A percentile compares a stretch with the other conserved stretches of the same genome.
Evolutionary conservation across 345 rosid genomes (phyloP).

Genomic region (Syzygium grande): DNA sequence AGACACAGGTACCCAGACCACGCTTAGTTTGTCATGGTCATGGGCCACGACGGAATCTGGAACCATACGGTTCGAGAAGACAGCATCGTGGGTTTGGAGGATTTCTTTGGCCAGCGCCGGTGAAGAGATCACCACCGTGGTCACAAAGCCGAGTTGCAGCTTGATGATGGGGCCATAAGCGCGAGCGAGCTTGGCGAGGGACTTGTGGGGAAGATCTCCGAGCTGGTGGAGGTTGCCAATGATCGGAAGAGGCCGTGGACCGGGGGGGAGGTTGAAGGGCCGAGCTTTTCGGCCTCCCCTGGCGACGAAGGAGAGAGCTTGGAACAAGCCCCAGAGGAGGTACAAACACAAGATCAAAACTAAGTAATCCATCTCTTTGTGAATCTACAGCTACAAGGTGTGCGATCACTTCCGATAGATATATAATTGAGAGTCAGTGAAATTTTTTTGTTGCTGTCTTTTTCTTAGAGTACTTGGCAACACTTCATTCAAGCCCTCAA

Average conservation of each 20-base stretch:
- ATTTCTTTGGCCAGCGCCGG: slow-evolving; percentile 27
- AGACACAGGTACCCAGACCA: slow-evolving; percentile 25
- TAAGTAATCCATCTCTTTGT: not conserved
- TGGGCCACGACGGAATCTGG: slow-evolving; percentile 10
- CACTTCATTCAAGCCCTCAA: too few relatives aligned
- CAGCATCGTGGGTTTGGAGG: slow-evolving; percentile 26
- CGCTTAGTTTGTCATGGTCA: slow-evolving; percentile 13
- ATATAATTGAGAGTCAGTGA: too few relatives aligned
- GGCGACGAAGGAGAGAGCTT: not conserved
- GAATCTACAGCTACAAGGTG: not conserved
- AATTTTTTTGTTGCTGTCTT: too few relatives aligned
- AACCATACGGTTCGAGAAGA: slow-evolving; percentile 11
- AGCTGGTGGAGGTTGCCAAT: not conserved
- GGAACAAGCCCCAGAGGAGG: not conserved
- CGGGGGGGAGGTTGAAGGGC: not conserved
- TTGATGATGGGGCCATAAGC: slow-evolving; percentile 26
- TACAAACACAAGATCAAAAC: not conserved
- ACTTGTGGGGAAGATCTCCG: slow-evolving; percentile 13
- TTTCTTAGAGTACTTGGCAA: too few relatives aligned
- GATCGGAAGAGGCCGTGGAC: not conserved
- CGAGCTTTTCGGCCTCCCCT: not conserved
- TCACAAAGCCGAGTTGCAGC: slow-evolving; percentile 22
- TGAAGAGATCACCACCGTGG: slow-evolving; percentile 27
- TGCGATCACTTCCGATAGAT: not conserved
- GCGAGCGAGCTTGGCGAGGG: slow-evolving; percentile 22